Percentiles rank a stretch among this genome's conserved stretches.
phyloP scores from a whole-genome alignment of 495 filamentous ascomycete species.

The Coniosporium apollinis region DNA sequence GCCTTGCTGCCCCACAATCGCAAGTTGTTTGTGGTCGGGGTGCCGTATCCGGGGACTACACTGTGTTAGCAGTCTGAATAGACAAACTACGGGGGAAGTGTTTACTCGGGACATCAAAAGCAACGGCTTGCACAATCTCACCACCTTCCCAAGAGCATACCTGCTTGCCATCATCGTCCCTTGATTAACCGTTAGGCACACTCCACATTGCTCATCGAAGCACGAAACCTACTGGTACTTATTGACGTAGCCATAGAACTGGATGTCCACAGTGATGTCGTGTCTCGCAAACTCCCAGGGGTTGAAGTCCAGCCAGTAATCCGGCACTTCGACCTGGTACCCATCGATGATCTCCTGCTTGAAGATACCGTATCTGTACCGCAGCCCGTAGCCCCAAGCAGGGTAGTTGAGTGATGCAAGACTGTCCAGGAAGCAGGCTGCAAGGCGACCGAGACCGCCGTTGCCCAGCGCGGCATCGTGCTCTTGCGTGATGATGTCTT shows the following conservation, averaged over 20 bases:
- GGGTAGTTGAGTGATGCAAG: slow-evolving; percentile 87
- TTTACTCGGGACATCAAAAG: slow-evolving; percentile 73
- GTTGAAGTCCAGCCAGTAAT: slow-evolving; percentile 99
- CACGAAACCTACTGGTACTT: slow-evolving; percentile 36
- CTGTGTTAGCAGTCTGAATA: slow-evolving; percentile 4
- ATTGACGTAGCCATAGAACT: slow-evolving; percentile 77
- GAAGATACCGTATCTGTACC: slow-evolving; percentile 97
- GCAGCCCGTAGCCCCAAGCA: slow-evolving; percentile 90
- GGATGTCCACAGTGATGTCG: slow-evolving; percentile 86
- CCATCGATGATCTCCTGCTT: slow-evolving; percentile 97
- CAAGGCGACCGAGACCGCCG: slow-evolving; percentile 84
- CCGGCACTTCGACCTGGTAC: slow-evolving; percentile 92
- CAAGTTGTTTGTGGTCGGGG: slow-evolving; percentile 86
- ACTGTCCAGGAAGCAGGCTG: slow-evolving; percentile 92
- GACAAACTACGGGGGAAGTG: neutral
- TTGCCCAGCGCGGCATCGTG: slow-evolving; percentile 95
- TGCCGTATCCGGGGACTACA: slow-evolving; percentile 66
- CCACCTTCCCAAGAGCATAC: slow-evolving; percentile 71
- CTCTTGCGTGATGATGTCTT: slow-evolving; percentile 88
- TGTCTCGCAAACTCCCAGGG: slow-evolving; percentile 97
- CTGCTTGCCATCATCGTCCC: slow-evolving; percentile 60
- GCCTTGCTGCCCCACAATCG: slow-evolving; percentile 95
- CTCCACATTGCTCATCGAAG: neutral
- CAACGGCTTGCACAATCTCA: slow-evolving; percentile 81
- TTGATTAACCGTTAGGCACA: slow-evolving; percentile 13